Base-by-base conservation (phyloP, 2,329 filamentous ascomycete species). In the Cordyceps fumosorosea region DNA sequence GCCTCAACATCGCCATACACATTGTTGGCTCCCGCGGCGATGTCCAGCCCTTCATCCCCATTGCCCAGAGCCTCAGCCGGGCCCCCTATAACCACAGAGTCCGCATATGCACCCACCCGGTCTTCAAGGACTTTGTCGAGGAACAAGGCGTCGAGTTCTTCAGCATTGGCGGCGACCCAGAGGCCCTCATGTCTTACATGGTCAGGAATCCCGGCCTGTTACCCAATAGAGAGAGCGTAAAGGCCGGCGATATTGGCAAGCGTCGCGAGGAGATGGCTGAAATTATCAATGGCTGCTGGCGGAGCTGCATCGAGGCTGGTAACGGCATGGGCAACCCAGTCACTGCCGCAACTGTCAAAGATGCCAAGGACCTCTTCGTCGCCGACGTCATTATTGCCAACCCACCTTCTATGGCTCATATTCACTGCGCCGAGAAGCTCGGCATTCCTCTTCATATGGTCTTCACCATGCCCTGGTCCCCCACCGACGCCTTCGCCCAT, bases 401-500 rank as follows among this genome's bases (percentile, higher is more conserved):
- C 55, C 81, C 81, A 0, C 80, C 80, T 0, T 79, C 75, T 2
- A 80, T 81, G 70, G 80, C 78, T 0, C 81, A 83, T 67, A 73
- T 83, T 3, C 80, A 81, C 63, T 82, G 80, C 66, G 80, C 81
- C 0, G 74, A 83, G 66, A 76, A 75, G 40, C 70, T 83, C 12
- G 74, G 74, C 0, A 75, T 83, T 10, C 80, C 81, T 2, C 65
- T 83, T 5, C 80, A 83, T 65, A 72, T 83, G 65, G 77, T 83
- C 65, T 80, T 81, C 64, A 83, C 84, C 2, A 90, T 91, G 87
- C 88, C 88, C 0, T 91, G 86, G 82, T 86, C 85, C 4, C 84
- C 87, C 0, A 91, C 88, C 0, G 84, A 87, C 65, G 78, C 82
- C 0, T 90, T 90, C 63, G 84, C 86, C 0, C 88, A 90, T 69